Evolutionary conservation across 73 alveolate genomes (phyloP).

Genomic region (Paramecium octaurelia): DNA sequence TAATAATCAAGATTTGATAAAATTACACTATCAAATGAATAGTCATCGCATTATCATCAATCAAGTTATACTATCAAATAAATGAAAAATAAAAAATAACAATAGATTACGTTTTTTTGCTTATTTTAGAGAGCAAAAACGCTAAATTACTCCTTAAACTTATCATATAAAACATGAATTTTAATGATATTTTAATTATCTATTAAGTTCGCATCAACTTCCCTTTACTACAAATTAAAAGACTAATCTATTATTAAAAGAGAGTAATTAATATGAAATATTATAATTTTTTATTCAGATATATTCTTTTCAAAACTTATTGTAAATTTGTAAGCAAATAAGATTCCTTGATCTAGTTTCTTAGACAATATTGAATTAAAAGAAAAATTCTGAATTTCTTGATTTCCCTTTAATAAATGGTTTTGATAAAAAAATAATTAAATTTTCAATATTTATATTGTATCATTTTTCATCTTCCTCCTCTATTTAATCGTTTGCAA

Average conservation of each 20-base stretch:
- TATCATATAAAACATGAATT: background rate
- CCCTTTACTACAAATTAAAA: background rate
- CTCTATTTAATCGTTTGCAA: background rate
- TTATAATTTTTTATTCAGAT: too few relatives aligned
- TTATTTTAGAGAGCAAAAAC: background rate
- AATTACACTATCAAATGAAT: background rate
- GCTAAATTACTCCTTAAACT: background rate
- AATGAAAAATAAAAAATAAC: background rate
- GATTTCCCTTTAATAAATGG: background rate
- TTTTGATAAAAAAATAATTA: background rate
- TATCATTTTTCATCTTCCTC: slow-evolving; percentile 37
- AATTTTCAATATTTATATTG: background rate
- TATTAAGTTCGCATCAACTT: background rate
- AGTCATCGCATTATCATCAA: too few relatives aligned
- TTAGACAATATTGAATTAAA: background rate
- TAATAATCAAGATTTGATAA: background rate
- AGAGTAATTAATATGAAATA: too few relatives aligned
- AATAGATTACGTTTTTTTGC: background rate
- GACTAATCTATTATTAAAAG: too few relatives aligned
- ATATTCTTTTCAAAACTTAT: too few relatives aligned
- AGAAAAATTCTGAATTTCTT: too few relatives aligned
- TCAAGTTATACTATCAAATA: background rate
- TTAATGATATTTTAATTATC: background rate
- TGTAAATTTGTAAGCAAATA: too few relatives aligned
- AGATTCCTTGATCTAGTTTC: background rate